phyloP scores from a whole-genome alignment of 2,329 filamentous ascomycete genomes.

The Penicillium oxalicum region DNA sequence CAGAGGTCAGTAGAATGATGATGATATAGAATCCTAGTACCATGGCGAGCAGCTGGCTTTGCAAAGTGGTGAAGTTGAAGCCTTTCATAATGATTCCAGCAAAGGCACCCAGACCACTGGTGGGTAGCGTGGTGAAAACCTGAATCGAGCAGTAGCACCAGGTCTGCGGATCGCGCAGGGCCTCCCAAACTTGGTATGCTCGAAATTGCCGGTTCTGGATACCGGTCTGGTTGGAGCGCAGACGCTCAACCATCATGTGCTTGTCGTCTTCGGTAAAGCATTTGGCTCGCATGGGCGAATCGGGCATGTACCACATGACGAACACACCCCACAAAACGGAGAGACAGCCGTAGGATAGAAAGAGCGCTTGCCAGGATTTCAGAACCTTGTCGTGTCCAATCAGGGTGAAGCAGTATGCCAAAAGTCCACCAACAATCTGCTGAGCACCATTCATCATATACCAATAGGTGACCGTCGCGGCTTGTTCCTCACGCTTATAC shows the following conservation, averaged over 20 bases:
- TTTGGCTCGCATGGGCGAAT: conserved; percentile 65
- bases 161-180: conserved; percentile 59
- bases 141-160: conserved; percentile 62
- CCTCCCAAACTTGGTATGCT: conserved; percentile 50
- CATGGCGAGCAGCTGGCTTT: conserved; percentile 68
- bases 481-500: conserved; percentile 65
- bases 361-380: conserved; percentile 63
- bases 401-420: conserved; percentile 53
- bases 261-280: conserved; percentile 64
- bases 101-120: conserved; percentile 66
- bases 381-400: conserved; percentile 40
- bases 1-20: conserved; percentile 58
- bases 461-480: conserved; percentile 63
- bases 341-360: conserved; percentile 59
- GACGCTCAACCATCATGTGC: conserved; percentile 55
- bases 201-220: conserved; percentile 54
- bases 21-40: conserved; percentile 70
- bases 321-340: conserved; percentile 61
- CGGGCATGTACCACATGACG: conserved; percentile 59
- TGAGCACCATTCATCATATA: conserved; percentile 70
- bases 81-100: conserved; percentile 66
- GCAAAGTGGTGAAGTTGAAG: conserved; percentile 59
- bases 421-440: conserved; percentile 64
- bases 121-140: conserved; percentile 67
- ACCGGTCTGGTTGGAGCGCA: conserved; percentile 56